Evolutionary conservation across 192 early-diverging fungal genomes (phyloP).

Genomic region (Coemansia sp.): DNA sequence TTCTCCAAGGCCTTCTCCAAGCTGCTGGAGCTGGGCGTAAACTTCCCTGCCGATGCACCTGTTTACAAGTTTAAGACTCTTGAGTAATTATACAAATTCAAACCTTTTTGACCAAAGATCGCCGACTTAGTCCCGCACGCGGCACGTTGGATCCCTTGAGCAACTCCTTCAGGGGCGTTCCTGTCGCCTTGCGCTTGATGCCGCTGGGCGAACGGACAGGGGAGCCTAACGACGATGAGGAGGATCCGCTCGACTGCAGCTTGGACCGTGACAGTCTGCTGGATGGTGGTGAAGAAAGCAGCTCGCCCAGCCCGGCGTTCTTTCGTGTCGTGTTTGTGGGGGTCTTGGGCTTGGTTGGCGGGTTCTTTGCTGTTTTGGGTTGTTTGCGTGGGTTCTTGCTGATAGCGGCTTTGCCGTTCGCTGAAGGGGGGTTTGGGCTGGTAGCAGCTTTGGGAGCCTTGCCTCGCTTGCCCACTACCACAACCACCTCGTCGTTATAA

Average conservation of each 20-base stretch:
- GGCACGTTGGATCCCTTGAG: constrained; percentile 29
- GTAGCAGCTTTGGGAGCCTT: not conserved
- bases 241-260: constrained; percentile 14
- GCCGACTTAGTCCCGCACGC: constrained; percentile 37
- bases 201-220: constrained; percentile 6
- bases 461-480: constrained; percentile 4
- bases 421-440: not conserved
- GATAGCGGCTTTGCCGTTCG: not conserved
- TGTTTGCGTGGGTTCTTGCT: constrained; percentile 1
- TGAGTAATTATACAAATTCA: constrained; percentile 17
- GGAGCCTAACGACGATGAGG: constrained; percentile 12
- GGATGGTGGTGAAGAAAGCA: constrained; percentile 25
- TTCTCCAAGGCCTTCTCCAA: constrained; percentile 82
- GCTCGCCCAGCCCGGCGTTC: constrained; percentile 15
- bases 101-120: constrained; percentile 10
- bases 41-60: constrained; percentile 64
- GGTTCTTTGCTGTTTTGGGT: not conserved
- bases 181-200: constrained; percentile 10
- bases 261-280: constrained; percentile 7
- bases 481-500: constrained; percentile 13
- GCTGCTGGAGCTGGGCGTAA: constrained; percentile 83
- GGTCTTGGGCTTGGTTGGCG: constrained; percentile 2
- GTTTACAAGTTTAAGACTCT: constrained; percentile 65
- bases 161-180: constrained; percentile 29
- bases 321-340: not conserved